Evolutionary conservation across 768 basidiomycete genomes (phyloP), one percentile per base, ranked within the genome.

Genomic region (Leccinum subgranulosum): DNA sequence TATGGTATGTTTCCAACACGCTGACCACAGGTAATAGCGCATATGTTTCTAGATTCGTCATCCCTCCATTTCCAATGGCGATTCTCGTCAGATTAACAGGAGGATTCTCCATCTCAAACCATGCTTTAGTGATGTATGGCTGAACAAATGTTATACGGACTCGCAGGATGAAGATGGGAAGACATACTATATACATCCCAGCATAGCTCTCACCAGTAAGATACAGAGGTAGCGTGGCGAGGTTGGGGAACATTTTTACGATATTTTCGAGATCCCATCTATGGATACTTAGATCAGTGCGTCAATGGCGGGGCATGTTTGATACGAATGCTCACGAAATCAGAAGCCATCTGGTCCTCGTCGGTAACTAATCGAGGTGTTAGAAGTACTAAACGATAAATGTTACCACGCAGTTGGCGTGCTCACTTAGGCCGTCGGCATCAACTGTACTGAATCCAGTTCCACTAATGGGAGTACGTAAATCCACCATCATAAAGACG

Each of bases 191-290:
- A 60, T 84, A 88, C 50, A 75, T 79, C 25, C 88, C 87, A 23
- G 88, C 82, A 69, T 89, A 90, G 65, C 85, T 87, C 70, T 90
- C 88, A 4, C 88, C 88, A 0, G 83, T 84, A n/a, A 91, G 66
- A 66, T 84, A 73, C 48, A 90, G 74, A 15, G 88, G 88, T 27
- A 88, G 81, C 3, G 74, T 82, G 17, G 81, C 81, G 19, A 90
- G 76, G 60, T 77, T 78, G 2, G 88, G 89, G 66, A 90, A 90
- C 15, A 89, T 83, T 64, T 85, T 84, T 60, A 88, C 85, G 5
- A 89, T 76, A 64, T 90, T 90, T 31, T 70, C 72, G 29, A 91
- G 67, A 90, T 3, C 83, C 86, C 75, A 89, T 80, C 88, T 90
- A 51, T 1, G 8, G 27, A 27, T 27, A 27, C 6, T 27, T 27